Percentiles rank a stretch among this genome's conserved stretches.
These are phyloP conservation scores for Paecilomyces niveus DNA, from an alignment of 2,329 filamentous ascomycete species.

Conservation along the genomic window DNA sequence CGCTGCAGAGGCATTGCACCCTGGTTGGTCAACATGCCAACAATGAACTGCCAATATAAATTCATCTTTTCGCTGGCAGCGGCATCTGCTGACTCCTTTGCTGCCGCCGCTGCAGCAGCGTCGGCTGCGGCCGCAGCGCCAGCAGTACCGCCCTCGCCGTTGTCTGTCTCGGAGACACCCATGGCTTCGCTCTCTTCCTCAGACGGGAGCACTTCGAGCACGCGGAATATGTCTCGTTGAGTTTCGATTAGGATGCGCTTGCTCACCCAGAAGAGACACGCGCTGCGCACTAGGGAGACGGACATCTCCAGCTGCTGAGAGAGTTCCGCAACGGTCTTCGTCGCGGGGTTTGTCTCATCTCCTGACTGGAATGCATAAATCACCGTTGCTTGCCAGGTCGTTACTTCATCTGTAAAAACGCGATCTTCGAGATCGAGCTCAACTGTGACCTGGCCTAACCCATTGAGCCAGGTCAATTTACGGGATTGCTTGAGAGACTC, in stretches of 20 bases:
- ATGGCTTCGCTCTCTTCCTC: slow-evolving; percentile 18
- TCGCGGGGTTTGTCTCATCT: slow-evolving; percentile 20
- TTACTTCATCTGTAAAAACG: slow-evolving; percentile 59
- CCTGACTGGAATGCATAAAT: slow-evolving; percentile 69
- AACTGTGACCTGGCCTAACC: slow-evolving; percentile 71
- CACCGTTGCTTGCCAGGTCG: slow-evolving; percentile 81
- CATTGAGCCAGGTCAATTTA: slow-evolving; percentile 82
- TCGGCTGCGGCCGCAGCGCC: slow-evolving; percentile 32
- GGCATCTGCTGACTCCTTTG: slow-evolving; percentile 43
- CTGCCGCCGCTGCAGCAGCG: slow-evolving; percentile 34
- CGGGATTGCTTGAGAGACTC: slow-evolving; percentile 73
- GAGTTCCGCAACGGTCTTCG: slow-evolving; percentile 38
- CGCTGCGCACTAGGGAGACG: slow-evolving; percentile 49
- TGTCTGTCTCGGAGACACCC: slow-evolving; percentile 13
- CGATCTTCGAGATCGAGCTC: slow-evolving; percentile 80
- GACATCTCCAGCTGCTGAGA: slow-evolving; percentile 48
- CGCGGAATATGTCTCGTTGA: slow-evolving; percentile 47
- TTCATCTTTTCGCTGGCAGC: slow-evolving; percentile 61
- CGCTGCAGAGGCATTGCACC: slow-evolving; percentile 72
- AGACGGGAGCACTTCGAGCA: slow-evolving; percentile 47
- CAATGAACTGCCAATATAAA: slow-evolving; percentile 86
- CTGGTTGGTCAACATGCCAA: slow-evolving; percentile 92
- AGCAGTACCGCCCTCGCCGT: slow-evolving; percentile 16
- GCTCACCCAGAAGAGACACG: slow-evolving; percentile 56
- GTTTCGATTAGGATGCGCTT: slow-evolving; percentile 45